Percentiles rank a stretch among this genome's conserved stretches.
phyloP scores from a whole-genome alignment of 1,139 yeast genomes.

The Geotrichum carabidarum region DNA sequence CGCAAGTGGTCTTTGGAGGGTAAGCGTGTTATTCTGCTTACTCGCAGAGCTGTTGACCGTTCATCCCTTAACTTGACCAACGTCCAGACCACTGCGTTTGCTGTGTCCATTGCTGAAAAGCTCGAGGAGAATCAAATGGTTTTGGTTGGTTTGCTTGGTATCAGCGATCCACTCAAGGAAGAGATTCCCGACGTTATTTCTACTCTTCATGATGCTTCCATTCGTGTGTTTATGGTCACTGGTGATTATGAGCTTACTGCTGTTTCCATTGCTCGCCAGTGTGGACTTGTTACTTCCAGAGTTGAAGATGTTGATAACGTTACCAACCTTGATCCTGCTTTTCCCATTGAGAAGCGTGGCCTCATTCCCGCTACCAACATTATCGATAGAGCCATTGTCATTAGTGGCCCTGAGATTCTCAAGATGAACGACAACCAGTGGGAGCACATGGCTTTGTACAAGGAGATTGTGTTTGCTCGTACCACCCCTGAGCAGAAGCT shows the following conservation, averaged over 20 bases:
- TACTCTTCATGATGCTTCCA: slow-evolving; percentile 43
- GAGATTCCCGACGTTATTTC: slow-evolving; percentile 40
- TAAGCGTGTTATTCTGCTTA: slow-evolving; percentile 42
- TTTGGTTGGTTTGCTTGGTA: slow-evolving; percentile 44
- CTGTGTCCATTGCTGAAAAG: slow-evolving; percentile 4
- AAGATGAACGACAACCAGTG: slow-evolving; percentile 41
- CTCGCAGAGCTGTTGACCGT: not conserved
- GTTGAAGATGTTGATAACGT: slow-evolving; percentile 27
- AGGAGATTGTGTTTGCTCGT: slow-evolving; percentile 47
- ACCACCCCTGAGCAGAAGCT: slow-evolving; percentile 51
- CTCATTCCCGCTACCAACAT: not conserved
- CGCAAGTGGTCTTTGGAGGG: slow-evolving; percentile 42
- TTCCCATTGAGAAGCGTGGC: not conserved
- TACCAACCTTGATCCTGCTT: not conserved
- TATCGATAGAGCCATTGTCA: slow-evolving; percentile 29
- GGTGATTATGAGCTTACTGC: slow-evolving; percentile 52
- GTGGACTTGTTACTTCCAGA: slow-evolving; percentile 40
- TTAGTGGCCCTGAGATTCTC: slow-evolving; percentile 41
- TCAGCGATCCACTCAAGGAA: slow-evolving; percentile 48
- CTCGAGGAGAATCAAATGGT: slow-evolving; percentile 18
- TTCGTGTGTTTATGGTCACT: slow-evolving; percentile 48
- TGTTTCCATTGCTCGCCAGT: slow-evolving; percentile 44
- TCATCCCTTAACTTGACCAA: not conserved
- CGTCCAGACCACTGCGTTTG: not conserved
- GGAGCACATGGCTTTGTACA: slow-evolving; percentile 38